A percentile compares a stretch with the other conserved stretches of the same genome.
Conservation (phyloP, 306 rosid genomes). For the Trifolium dubium region DNA sequence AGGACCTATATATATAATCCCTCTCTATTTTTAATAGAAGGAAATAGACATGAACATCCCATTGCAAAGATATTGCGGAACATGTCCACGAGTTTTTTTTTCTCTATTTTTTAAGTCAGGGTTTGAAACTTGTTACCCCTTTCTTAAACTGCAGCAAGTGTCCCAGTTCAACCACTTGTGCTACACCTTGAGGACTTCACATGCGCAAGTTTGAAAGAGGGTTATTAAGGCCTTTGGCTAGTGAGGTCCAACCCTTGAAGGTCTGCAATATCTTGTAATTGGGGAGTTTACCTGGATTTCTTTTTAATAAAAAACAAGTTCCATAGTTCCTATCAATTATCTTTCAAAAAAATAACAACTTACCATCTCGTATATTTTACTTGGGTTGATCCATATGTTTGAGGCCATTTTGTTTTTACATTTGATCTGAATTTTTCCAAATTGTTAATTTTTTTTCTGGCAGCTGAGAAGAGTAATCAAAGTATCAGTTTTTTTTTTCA, state of each 20-base stretch:
- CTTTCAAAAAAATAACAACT: neutral
- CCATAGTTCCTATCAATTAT: neutral
- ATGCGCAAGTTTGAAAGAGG: neutral
- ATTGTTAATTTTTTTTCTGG: neutral
- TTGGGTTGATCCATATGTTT: neutral
- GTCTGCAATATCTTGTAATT: neutral
- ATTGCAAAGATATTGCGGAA: neutral
- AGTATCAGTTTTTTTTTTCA: neutral
- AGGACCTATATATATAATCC: too few relatives aligned
- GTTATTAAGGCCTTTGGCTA: constrained; percentile 3
- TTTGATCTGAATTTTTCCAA: neutral
- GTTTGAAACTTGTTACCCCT: neutral
- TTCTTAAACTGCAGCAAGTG: neutral
- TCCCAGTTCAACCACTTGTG: neutral
- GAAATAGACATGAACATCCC: neutral
- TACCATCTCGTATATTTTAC: neutral
- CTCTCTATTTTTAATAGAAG: neutral
- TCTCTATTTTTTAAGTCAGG: neutral
- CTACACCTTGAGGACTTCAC: neutral
- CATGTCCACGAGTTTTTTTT: neutral
- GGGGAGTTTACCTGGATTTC: neutral
- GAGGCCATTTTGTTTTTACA: neutral
- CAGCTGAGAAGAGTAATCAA: constrained; percentile 1
- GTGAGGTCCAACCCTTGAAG: neutral
- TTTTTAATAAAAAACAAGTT: neutral